Evolutionary conservation across 257 asterid genomes (phyloP).

Genomic region (Plantago major): DNA sequence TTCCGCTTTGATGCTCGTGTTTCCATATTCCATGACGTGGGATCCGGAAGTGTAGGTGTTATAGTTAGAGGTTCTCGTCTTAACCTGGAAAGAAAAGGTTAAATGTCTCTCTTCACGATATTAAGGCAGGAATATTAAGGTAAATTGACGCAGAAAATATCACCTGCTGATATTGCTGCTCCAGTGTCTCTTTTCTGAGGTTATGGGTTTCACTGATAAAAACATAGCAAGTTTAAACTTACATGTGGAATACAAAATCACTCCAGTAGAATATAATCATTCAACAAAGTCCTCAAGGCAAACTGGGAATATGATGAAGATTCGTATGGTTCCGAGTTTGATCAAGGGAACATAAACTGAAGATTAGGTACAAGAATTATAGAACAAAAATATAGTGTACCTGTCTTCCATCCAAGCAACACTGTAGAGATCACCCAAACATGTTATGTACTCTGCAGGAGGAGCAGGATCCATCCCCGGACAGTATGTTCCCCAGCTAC

Average conservation of each 20-base stretch:
- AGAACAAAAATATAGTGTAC: slow-evolving; percentile 22
- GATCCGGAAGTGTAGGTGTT: slow-evolving; percentile 58
- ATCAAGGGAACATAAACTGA: neutral
- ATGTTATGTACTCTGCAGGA: slow-evolving; percentile 59
- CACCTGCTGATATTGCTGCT: slow-evolving; percentile 69
- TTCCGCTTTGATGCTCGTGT: slow-evolving; percentile 48
- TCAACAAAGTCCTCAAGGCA: too few species aligned
- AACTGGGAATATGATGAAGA: neutral
- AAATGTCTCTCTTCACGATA: neutral
- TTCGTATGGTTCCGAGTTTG: neutral
- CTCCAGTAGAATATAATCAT: too few species aligned
- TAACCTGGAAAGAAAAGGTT: slow-evolving; percentile 44
- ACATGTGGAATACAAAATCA: too few species aligned
- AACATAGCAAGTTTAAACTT: neutral
- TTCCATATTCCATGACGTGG: slow-evolving; percentile 93
- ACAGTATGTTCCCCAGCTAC: slow-evolving; percentile 90
- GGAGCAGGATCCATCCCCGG: slow-evolving; percentile 66
- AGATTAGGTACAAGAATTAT: neutral
- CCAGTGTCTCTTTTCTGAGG: slow-evolving; percentile 61
- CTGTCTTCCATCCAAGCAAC: slow-evolving; percentile 98
- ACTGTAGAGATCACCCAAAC: slow-evolving; percentile 91
- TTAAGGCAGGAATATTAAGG: neutral
- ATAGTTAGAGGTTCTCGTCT: slow-evolving; percentile 71
- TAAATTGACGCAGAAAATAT: neutral
- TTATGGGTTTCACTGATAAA: slow-evolving; percentile 70